Evolutionary conservation across 805 yeast species (phyloP).

Genomic region (Lipomyces yamanashiensis): DNA sequence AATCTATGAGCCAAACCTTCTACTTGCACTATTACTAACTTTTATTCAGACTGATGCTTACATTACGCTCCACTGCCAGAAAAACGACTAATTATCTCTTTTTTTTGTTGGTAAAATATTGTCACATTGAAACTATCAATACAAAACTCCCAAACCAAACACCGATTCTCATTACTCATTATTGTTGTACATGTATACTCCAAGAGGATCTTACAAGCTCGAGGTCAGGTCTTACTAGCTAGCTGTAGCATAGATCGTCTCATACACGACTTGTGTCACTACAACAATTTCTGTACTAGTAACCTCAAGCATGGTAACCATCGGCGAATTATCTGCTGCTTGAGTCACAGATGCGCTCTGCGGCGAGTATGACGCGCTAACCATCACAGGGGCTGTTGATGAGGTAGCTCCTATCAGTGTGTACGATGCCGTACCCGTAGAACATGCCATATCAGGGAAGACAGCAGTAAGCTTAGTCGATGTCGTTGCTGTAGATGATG

Average conservation of each 20-base stretch:
- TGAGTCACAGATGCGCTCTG: neutral
- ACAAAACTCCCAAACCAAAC: neutral
- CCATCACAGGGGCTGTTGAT: neutral
- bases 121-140: neutral
- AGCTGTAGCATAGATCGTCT: neutral
- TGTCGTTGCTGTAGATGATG: neutral
- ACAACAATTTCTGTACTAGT: neutral
- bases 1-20: neutral
- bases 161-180: neutral
- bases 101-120: too few species aligned
- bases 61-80: conserved; percentile 28
- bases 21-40: conserved; percentile 6
- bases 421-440: conserved; percentile 9
- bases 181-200: neutral
- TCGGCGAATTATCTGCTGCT: neutral
- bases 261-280: conserved; percentile 4
- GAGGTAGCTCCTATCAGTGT: neutral
- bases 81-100: neutral
- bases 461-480: conserved; percentile 1
- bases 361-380: neutral
- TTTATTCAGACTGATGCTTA: conserved; percentile 36
- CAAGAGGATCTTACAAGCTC: too few species aligned
- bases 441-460: conserved; percentile 13
- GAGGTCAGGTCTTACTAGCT: neutral
- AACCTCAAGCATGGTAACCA: neutral